Conservation (phyloP, 495 filamentous ascomycete species). For the Cercophora scortea region DNA sequence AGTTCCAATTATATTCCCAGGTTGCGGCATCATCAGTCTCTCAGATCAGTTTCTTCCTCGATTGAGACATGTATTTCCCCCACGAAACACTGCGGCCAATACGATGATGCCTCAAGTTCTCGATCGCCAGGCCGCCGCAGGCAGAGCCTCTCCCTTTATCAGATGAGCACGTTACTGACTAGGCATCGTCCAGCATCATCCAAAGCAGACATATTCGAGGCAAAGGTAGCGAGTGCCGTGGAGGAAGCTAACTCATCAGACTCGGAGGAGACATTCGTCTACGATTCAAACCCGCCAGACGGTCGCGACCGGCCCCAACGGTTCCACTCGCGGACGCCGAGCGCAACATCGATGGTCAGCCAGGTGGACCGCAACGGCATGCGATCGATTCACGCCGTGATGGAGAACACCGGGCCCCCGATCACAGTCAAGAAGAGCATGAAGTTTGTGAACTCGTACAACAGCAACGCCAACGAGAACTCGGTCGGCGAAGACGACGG, state of each 20-base stretch:
- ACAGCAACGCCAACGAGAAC: constrained; percentile 51
- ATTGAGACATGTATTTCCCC: constrained; percentile 21
- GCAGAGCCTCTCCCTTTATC: constrained; percentile 22
- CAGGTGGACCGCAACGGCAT: constrained; percentile 64
- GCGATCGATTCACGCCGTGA: constrained; percentile 47
- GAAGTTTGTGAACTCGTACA: constrained; percentile 92
- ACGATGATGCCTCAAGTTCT: constrained; percentile 18
- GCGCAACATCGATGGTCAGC: constrained; percentile 83
- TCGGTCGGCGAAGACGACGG: constrained; percentile 51
- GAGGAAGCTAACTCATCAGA: constrained; percentile 85
- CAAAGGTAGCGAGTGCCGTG: constrained; percentile 89
- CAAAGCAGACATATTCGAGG: constrained; percentile 97
- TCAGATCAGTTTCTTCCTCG: constrained; percentile 25
- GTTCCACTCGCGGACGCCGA: constrained; percentile 92
- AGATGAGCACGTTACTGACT: constrained; percentile 46
- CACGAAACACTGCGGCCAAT: constrained; percentile 21
- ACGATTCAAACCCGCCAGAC: constrained; percentile 96
- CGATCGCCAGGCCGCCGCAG: constrained; percentile 10
- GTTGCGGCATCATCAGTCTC: constrained; percentile 28
- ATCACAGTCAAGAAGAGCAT: constrained; percentile 83
- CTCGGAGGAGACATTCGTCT: constrained; percentile 97
- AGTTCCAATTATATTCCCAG: constrained; percentile 11
- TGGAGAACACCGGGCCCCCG: constrained; percentile 59
- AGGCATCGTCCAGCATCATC: constrained; percentile 62
- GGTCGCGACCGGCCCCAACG: constrained; percentile 64